phyloP scores from a whole-genome alignment of 2,329 filamentous ascomycete species.

The Hypomyces rosellus region DNA sequence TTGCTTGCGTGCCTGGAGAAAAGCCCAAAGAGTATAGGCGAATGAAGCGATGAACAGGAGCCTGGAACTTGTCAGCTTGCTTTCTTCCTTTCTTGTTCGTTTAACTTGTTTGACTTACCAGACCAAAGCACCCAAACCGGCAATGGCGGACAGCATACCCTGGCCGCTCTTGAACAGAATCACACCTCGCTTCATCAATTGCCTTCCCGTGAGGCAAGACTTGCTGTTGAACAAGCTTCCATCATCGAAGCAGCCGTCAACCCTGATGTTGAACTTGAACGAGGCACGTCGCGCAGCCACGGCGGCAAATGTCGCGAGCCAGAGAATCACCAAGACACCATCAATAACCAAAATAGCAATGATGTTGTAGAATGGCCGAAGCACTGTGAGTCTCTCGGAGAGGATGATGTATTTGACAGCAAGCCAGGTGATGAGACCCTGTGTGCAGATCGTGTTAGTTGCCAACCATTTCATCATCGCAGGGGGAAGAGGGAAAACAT shows the following conservation, averaged over 20 bases:
- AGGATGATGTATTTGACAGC: conserved; percentile 35
- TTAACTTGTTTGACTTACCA: conserved; percentile 25
- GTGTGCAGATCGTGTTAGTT: conserved; percentile 8
- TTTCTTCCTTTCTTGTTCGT: background rate
- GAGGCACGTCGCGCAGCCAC: conserved; percentile 33
- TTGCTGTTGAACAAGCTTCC: conserved; percentile 35
- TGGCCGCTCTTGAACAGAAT: conserved; percentile 31
- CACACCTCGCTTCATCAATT: conserved; percentile 20
- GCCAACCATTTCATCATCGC: background rate
- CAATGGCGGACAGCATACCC: conserved; percentile 32
- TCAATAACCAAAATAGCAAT: conserved; percentile 40
- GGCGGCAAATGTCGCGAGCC: conserved; percentile 39
- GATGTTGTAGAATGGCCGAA: conserved; percentile 35
- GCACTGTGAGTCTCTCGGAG: conserved; percentile 32
- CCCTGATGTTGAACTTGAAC: conserved; percentile 27
- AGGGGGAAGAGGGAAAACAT: background rate
- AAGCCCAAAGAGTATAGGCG: conserved; percentile 29
- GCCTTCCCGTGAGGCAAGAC: conserved; percentile 27
- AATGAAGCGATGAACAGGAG: conserved; percentile 34
- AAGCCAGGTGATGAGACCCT: conserved; percentile 43
- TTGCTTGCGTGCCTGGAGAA: conserved; percentile 31
- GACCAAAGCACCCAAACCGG: conserved; percentile 38
- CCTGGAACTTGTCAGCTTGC: conserved; percentile 18
- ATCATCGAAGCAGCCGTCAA: conserved; percentile 28
- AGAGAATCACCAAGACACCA: conserved; percentile 38